phyloP scores from a whole-genome alignment of 2,329 filamentous ascomycete species.

The Chaetomium olivaceum region DNA sequence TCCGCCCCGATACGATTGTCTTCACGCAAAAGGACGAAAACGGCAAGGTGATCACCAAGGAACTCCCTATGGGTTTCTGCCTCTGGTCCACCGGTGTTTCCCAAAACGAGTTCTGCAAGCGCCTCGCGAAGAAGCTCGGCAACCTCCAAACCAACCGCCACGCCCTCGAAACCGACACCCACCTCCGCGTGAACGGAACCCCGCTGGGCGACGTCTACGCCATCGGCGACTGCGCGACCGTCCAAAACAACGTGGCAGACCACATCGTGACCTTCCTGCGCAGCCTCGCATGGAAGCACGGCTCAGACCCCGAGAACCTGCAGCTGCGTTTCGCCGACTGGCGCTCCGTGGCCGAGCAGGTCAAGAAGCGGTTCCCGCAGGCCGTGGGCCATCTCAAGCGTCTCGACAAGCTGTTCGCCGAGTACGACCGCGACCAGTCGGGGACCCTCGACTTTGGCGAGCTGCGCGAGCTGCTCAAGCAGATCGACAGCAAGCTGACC shows the following conservation, averaged over 20 bases:
- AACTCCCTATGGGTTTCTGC: constrained; percentile 93
- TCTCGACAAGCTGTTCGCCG: constrained; percentile 84
- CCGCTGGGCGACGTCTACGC: constrained; percentile 94
- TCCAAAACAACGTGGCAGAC: constrained; percentile 95
- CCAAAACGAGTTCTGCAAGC: constrained; percentile 78
- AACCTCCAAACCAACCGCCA: constrained; percentile 81
- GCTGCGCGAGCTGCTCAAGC: constrained; percentile 79
- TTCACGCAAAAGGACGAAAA: constrained; percentile 80
- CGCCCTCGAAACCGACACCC: constrained; percentile 90
- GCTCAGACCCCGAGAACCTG: constrained; percentile 84
- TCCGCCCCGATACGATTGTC: constrained; percentile 77
- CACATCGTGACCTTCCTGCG: constrained; percentile 89
- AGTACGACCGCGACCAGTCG: constrained; percentile 90
- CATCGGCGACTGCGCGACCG: constrained; percentile 92
- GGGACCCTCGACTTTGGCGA: constrained; percentile 95
- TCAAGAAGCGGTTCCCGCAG: constrained; percentile 89
- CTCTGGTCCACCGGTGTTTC: constrained; percentile 96
- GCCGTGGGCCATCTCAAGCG: constrained; percentile 82
- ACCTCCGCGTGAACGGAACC: constrained; percentile 84
- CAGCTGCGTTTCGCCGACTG: constrained; percentile 86
- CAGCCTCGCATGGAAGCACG: constrained; percentile 86
- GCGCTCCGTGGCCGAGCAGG: constrained; percentile 78
- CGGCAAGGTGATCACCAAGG: constrained; percentile 78
- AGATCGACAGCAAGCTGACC: constrained; percentile 94
- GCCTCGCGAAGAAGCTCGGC: constrained; percentile 73